Conservation (phyloP, 371 early-diverging fungal genomes). For the Mucor plumbeus region DNA sequence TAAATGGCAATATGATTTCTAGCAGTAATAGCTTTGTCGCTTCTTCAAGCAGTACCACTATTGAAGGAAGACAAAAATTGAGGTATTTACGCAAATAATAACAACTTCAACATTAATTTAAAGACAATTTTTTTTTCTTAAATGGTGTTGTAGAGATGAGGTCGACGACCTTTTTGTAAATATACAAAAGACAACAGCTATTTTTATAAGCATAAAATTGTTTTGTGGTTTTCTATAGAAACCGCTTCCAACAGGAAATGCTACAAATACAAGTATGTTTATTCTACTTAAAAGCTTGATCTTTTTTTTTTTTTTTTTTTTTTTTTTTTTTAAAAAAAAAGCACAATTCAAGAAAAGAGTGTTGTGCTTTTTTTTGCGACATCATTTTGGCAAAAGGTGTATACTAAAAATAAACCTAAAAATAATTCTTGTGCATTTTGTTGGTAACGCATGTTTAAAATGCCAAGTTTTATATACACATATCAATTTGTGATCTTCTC, state of each 20-base stretch:
- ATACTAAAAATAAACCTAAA: too few species aligned
- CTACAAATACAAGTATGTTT: conserved; percentile 17
- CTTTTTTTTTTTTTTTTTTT: too few species aligned
- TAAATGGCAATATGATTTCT: conserved; percentile 19
- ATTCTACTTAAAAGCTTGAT: conserved; percentile 13
- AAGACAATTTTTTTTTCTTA: background rate
- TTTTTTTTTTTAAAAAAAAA: too few species aligned
- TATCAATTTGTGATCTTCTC: too few species aligned
- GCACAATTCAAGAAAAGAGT: too few species aligned
- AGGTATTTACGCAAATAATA: conserved; percentile 17
- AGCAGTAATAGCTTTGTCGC: conserved; percentile 16
- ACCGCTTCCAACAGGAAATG: conserved; percentile 17
- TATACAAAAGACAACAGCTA: conserved; percentile 18
- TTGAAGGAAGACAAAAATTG: conserved; percentile 18
- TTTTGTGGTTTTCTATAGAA: conserved; percentile 10
- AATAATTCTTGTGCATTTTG: too few species aligned
- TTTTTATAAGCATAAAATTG: conserved; percentile 16
- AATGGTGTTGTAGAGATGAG: conserved; percentile 15
- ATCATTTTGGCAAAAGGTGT: too few species aligned
- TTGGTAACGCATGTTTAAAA: background rate
- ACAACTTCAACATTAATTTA: conserved; percentile 10
- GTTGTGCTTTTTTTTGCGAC: too few species aligned
- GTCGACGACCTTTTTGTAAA: conserved; percentile 16
- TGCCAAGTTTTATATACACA: background rate
- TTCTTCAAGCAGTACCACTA: conserved; percentile 22